Evolutionary conservation across 176 grass and related monocot genomes (phyloP).

Genomic region (Aegilops tauschii): DNA sequence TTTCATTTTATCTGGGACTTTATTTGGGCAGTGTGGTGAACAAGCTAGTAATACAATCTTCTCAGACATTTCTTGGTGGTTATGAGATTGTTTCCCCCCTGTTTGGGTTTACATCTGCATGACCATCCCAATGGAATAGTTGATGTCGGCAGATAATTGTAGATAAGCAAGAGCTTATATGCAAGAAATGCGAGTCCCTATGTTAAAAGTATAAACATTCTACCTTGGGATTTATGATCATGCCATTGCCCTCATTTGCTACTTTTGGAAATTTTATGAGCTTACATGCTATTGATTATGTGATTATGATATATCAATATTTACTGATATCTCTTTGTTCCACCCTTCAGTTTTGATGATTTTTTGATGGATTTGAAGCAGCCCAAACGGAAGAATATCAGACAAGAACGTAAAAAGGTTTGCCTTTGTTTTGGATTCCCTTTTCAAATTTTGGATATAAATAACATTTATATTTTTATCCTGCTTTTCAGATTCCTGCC

Average conservation of each 20-base stretch:
- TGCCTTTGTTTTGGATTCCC: conserved; percentile 15
- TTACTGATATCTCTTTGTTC: conserved; percentile 26
- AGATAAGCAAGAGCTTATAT: background rate
- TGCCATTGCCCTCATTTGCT: background rate
- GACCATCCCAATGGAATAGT: conserved; percentile 12
- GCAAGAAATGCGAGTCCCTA: background rate
- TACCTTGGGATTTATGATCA: conserved; percentile 2
- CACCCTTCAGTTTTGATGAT: conserved; percentile 75
- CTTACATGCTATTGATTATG: background rate
- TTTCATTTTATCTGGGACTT: background rate
- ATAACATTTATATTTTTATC: conserved; percentile 11
- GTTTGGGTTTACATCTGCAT: background rate
- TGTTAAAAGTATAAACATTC: background rate
- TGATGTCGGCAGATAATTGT: background rate
- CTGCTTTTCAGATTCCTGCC: conserved; percentile 50
- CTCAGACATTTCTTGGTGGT: background rate
- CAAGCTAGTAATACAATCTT: background rate
- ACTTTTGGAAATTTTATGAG: conserved; percentile 17
- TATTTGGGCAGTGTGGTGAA: background rate
- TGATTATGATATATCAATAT: conserved; percentile 9
- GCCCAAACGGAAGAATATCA: conserved; percentile 84
- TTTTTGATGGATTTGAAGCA: conserved; percentile 99
- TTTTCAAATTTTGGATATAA: conserved; percentile 23
- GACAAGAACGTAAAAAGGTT: conserved; percentile 97
- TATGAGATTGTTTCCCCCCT: background rate